Evolutionary conservation across 257 asterid species (phyloP), one percentile per base, ranked within the genome.

Genomic region (Echites panduratus): DNA sequence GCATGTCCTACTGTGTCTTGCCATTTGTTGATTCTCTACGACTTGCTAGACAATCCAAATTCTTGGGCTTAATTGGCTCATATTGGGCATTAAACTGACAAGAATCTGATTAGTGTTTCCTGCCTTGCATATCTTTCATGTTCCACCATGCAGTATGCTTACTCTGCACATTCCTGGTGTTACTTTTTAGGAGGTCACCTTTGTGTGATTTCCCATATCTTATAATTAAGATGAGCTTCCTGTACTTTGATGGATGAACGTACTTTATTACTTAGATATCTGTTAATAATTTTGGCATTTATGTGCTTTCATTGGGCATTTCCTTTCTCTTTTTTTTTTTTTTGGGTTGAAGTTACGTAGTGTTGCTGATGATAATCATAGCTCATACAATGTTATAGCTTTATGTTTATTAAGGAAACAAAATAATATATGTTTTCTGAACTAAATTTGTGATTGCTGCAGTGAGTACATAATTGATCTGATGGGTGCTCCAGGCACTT

Each of bases 401-500:
- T 47, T 73, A 47, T 32, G 13, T 29, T 2, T n/a, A n/a, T 24
- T 65, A 49, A 13, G 44, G 61, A 65, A 57, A 44, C 68, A 64
- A 57, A 8, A 13, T 3, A 32, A 32, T 63, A 57, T 24, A 68
- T 47, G 53, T 29, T 74, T 49, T 49, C 35, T 53, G 27, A 29
- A 59, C 65, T 57, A 29, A 43, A 53, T n/a, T 71, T 65, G 24
- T 41, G 65, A 40, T 78, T 73, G 72, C 78, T 89, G 93, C 96
- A 95, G 99, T 66, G 99, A 95, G 86, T 90, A 84, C 78, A 95
- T 95, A 74, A 87, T 95, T 82, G 99, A 95, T 83, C 90, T 95
- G 75, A 95, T 95, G 99, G 97, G 99, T 82, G 98, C 98, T 81
- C 99, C 99, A 17, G 99, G 99, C 76, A 83, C 97, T 58, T 94